phyloP scores from a whole-genome alignment of 164 flowering plant genomes.

The Euptelea pleiosperma region DNA sequence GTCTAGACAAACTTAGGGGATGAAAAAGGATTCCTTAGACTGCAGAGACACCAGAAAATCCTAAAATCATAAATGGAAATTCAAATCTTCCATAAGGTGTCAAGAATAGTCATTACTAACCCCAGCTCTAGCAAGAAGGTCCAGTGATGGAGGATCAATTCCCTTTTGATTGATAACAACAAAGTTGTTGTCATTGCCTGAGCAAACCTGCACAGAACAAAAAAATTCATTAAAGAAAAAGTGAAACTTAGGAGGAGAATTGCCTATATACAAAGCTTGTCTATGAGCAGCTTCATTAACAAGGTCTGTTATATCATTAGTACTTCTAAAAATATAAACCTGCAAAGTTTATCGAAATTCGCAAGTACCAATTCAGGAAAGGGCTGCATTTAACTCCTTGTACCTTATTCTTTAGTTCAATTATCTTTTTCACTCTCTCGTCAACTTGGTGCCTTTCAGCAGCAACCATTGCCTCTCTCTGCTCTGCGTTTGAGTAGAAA shows the following conservation, averaged over 20 bases:
- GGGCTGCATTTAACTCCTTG: not conserved
- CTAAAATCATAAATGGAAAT: too few relatives aligned
- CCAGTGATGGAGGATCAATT: constrained; percentile 94
- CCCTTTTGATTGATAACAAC: constrained; percentile 97
- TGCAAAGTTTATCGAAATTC: too few relatives aligned
- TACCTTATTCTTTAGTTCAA: constrained; percentile 90
- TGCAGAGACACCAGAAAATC: too few relatives aligned
- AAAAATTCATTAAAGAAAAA: too few relatives aligned
- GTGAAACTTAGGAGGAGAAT: too few relatives aligned
- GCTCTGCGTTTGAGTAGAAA: constrained; percentile 97
- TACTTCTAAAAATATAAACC: too few relatives aligned
- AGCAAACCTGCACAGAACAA: constrained; percentile 64
- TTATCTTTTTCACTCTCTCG: constrained; percentile 81
- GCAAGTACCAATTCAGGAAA: not conserved
- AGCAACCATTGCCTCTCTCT: constrained; percentile 96
- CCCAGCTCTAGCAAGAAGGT: constrained; percentile 94
- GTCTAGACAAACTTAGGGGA: too few relatives aligned
- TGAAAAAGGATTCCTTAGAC: too few relatives aligned
- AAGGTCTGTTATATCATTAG: too few relatives aligned
- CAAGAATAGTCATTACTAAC: constrained; percentile 38
- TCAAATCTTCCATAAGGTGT: too few relatives aligned
- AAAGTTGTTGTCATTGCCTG: constrained; percentile 71
- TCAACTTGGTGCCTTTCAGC: constrained; percentile 98
- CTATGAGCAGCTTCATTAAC: too few relatives aligned
- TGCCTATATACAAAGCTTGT: too few relatives aligned